Base-by-base conservation (phyloP, 2,329 filamentous ascomycete genomes). In the Hansfordia pulvinata region DNA sequence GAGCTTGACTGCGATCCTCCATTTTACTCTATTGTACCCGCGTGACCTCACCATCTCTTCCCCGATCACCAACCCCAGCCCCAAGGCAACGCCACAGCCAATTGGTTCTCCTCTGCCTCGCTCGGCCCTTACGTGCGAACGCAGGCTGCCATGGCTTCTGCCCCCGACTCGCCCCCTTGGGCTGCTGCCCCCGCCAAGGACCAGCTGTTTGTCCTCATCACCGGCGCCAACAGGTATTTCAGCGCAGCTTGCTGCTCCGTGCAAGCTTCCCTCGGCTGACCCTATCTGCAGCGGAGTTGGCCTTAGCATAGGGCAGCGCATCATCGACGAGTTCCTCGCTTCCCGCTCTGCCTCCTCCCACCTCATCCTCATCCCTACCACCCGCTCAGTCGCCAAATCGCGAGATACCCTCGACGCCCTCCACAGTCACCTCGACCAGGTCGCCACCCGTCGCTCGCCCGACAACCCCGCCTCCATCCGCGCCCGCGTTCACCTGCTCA, bases 241-340 rank as follows among this genome's bases (percentile, higher is more conserved):
- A 30, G 27, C 21, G 17, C 12, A 20, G 12, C 27, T 24, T 19
- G 17, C 11, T 16, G 26, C 21, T 18, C 23, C 12, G 13, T 19
- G 18, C 14, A 20, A 26, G 26, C 15, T 15, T 12, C 22, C 10
- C 22, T 18, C 23, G 30, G 37, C 46, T 58, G 34, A 58, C 42
- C 17, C n/a, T 22, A 16, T 14, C 13, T 19, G 5, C 50, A 94
- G 88, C 48, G 88, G 88, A 33, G 73, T 94, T 23, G 88, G 88
- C 23, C 79, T 88, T 41, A 76, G 78, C 29, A 85, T 82, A 39
- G 81, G 80, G 48, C 73, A 80, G 44, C 81, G 84, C 33, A 64
- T 93, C 30, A 88, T 93, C 40, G 83, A 93, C 58, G 82, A 93
- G 43, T 94, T 93, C 59, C 71, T 93, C 32, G 58, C 62, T 32